phyloP scores from a whole-genome alignment of 148 eudicot genomes.

The Arbutus unedo region DNA sequence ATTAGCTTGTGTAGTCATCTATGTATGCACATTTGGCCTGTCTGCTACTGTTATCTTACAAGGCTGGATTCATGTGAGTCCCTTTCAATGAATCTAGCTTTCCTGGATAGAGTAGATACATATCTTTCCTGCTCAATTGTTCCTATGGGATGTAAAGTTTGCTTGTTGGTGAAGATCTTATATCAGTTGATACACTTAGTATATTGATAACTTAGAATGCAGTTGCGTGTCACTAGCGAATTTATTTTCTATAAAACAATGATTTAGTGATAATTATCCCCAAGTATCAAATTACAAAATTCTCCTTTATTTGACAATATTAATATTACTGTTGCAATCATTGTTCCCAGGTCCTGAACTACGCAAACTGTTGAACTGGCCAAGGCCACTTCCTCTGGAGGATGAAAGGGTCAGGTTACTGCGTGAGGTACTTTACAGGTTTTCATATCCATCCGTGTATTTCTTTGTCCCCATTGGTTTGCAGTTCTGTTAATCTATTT shows the following conservation, averaged over 20 bases:
- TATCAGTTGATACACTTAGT: not conserved
- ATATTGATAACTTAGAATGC: not conserved
- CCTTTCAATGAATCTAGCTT: not conserved
- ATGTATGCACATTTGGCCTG: not conserved
- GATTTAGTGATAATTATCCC: not conserved
- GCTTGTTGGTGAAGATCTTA: conserved; percentile 2
- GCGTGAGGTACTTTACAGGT: conserved; percentile 50
- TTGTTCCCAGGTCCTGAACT: conserved; percentile 60
- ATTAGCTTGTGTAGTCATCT: not conserved
- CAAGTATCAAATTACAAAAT: not conserved
- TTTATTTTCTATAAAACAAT: not conserved
- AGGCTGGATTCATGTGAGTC: not conserved
- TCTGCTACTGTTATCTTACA: not conserved
- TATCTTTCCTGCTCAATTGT: conserved; percentile 15
- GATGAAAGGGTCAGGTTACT: conserved; percentile 80
- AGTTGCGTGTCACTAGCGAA: not conserved
- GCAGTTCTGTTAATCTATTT: not conserved
- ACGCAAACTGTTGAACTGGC: conserved; percentile 66
- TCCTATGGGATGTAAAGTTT: not conserved
- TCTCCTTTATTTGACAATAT: not conserved
- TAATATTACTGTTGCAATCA: not conserved
- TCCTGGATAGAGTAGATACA: not conserved
- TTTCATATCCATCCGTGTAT: not conserved
- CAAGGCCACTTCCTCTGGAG: conserved; percentile 75
- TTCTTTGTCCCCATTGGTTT: not conserved